A percentile compares a stretch with the other conserved stretches of the same genome.
phyloP scores from a whole-genome alignment of 2,329 filamentous ascomycete species.

The Thelonectria rubi region DNA sequence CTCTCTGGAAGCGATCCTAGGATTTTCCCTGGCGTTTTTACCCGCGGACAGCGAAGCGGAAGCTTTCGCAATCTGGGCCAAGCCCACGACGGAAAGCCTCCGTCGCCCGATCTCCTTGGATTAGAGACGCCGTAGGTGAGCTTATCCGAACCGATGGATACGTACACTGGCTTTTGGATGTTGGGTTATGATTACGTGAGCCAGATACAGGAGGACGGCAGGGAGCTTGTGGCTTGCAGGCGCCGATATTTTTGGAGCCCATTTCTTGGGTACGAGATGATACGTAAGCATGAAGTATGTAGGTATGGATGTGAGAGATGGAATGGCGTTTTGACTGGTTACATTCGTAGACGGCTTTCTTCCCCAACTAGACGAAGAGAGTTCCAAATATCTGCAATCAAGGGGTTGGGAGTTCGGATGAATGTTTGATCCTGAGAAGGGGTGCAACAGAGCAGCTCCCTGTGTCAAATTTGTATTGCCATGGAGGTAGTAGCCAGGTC shows the following conservation, averaged over 20 bases:
- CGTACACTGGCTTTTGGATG: background rate
- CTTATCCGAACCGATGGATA: background rate
- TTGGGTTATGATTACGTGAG: background rate
- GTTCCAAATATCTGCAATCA: too few species aligned
- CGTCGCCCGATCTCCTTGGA: conserved; percentile 31
- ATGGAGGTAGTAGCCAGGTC: background rate
- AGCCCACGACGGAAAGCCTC: conserved; percentile 35
- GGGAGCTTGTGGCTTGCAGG: too few species aligned
- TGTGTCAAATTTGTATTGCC: conserved; percentile 2
- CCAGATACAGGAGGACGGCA: too few species aligned
- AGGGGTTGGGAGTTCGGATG: too few species aligned
- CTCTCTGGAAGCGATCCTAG: conserved; percentile 70
- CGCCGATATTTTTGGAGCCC: too few species aligned
- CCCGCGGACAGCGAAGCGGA: conserved; percentile 56
- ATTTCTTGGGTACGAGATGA: too few species aligned
- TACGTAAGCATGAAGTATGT: too few species aligned
- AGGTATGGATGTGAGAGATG: background rate
- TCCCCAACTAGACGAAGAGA: too few species aligned
- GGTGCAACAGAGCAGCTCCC: background rate
- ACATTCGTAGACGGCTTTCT: background rate
- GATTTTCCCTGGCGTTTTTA: conserved; percentile 77
- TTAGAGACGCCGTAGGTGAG: conserved; percentile 18
- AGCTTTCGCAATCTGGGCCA: conserved; percentile 49
- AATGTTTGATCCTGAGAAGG: too few species aligned
- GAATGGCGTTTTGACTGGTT: background rate